Conservation (phyloP, 345 rosid species). For the Gossypium thurberi region DNA sequence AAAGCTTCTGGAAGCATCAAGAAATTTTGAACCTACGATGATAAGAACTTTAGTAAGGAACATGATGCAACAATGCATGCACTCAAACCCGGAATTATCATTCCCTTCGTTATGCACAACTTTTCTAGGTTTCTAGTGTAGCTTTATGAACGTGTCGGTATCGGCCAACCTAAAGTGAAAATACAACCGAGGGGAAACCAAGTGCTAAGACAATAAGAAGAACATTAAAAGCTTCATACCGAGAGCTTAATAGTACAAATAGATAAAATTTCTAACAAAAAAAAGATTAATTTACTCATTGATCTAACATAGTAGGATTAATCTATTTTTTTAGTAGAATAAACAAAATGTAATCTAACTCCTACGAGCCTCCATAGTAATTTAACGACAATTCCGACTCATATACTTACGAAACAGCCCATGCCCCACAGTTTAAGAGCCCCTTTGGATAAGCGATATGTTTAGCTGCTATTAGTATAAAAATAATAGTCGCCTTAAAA, state of each 20-base stretch:
- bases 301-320: too few species aligned
- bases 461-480: too few species aligned
- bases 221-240: not conserved
- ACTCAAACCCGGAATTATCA: not conserved
- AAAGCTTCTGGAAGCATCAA: slow-evolving; percentile 49
- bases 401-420: too few species aligned
- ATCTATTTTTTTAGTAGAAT: too few species aligned
- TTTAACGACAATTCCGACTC: too few species aligned
- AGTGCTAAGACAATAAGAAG: not conserved
- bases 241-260: not conserved
- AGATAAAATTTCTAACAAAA: too few species aligned
- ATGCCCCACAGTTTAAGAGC: too few species aligned
- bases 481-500: too few species aligned
- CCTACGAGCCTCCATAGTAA: too few species aligned
- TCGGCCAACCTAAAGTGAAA: not conserved
- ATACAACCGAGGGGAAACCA: not conserved
- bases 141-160: not conserved
- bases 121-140: not conserved
- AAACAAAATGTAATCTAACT: too few species aligned
- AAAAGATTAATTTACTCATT: too few species aligned
- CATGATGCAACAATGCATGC: not conserved
- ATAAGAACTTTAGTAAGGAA: not conserved
- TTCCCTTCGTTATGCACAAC: not conserved
- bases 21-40: slow-evolving; percentile 41
- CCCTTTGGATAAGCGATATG: too few species aligned